Evolutionary conservation across 1,284 basidiomycete genomes (phyloP), one percentile per base, ranked within the genome.

Genomic region (Pseudozyma pruni): DNA sequence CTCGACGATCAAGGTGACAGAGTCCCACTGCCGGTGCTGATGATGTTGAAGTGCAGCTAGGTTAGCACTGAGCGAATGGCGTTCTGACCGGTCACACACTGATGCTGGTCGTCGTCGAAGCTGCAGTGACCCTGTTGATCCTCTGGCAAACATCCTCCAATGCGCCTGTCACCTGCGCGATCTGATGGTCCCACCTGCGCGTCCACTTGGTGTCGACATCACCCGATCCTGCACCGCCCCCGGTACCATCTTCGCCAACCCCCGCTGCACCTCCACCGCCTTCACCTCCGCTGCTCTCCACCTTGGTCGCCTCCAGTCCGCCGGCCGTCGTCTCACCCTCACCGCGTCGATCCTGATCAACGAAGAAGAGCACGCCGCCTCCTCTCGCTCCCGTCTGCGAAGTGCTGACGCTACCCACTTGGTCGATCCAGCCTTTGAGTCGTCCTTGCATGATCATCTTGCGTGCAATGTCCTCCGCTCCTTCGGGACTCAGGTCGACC

Each of bases 391-490:
- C 49, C 19, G 38, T 35, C 4, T 38, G n/a, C 2, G 29, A 31
- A 10, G 43, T 2, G 17, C 22, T 43, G 4, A 38, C 3, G 7
- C 13, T n/a, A 6, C 68, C 77, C 4, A 96, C 93, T 81, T 98
- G 94, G 82, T 97, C 94, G 54, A 97, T 95, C 63, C 89, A 90
- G 9, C 91, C 94, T 75, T 90, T 90, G 66, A 97, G 84, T 66
- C 94, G 89, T 9, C 92, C 91, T 83, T 98, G 94, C 80, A 94
- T 92, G 58, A 97, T 95, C 94, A 98, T 97, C 81, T 90, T 90
- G 46, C 94, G 87, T 8, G 93, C 93, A 88, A 94, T 95, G 3
- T 89, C 91, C 84, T 97, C 94, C 19, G 94, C 93, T 4, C 91
- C 92, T 33, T 91, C 82, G 76, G 75, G 29, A 11, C 64, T 70